A percentile compares a stretch with the other conserved stretches of the same genome.
phyloP scores from a whole-genome alignment of 192 early-diverging fungal genomes.

The Pilaira anomala region DNA sequence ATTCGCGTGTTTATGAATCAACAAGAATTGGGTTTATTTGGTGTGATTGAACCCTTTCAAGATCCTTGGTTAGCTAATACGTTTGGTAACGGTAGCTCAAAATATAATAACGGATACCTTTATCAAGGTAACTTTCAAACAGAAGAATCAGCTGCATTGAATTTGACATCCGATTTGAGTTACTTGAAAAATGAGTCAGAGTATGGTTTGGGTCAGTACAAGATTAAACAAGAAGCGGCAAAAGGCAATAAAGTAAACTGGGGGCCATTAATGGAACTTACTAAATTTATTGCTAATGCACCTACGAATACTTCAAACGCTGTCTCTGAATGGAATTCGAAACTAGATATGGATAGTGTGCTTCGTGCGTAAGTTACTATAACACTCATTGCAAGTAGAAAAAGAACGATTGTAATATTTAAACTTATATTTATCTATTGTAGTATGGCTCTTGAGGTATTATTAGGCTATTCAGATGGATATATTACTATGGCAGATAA shows the following conservation, averaged over 20 bases:
- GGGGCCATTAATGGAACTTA: conserved; percentile 22
- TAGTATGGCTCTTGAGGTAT: conserved; percentile 38
- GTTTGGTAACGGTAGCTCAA: conserved; percentile 26
- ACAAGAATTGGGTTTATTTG: conserved; percentile 36
- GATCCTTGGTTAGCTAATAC: conserved; percentile 39
- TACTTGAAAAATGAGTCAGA: conserved; percentile 2
- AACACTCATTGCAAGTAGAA: not conserved
- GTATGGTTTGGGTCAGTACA: conserved; percentile 15
- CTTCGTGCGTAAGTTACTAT: conserved; percentile 22
- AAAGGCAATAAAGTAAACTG: conserved; percentile 4
- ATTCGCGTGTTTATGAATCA: conserved; percentile 40
- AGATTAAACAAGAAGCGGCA: conserved; percentile 15
- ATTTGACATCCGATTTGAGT: conserved; percentile 2
- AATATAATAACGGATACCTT: conserved; percentile 22
- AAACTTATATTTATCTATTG: not conserved
- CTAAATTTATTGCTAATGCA: conserved; percentile 26
- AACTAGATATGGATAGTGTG: conserved; percentile 21
- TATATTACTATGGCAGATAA: conserved; percentile 37
- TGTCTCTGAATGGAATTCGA: conserved; percentile 20
- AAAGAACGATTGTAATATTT: not conserved
- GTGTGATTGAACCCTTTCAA: conserved; percentile 45
- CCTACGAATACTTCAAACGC: conserved; percentile 16
- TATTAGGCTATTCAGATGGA: conserved; percentile 33
- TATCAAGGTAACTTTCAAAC: conserved; percentile 12
- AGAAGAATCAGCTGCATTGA: not conserved